These are phyloP conservation scores for Wickerhamomyces strasburgensis DNA, from an alignment of 805 yeast genomes.

Conservation along the genomic window DNA sequence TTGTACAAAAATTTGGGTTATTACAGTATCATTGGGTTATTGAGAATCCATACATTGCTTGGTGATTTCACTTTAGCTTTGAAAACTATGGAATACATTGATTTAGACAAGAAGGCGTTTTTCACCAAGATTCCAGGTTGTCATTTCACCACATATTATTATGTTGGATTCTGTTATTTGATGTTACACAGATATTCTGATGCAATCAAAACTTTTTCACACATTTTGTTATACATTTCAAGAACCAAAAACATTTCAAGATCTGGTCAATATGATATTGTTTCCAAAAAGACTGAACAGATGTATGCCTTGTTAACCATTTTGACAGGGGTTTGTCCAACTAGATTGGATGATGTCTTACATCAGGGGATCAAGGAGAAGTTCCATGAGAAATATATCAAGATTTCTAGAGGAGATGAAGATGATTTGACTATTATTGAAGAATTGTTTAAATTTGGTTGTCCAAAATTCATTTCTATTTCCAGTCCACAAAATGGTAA, in stretches of 20 bases:
- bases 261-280: constrained; percentile 40
- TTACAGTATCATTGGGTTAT: constrained; percentile 42
- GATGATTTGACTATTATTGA: constrained; percentile 37
- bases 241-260: constrained; percentile 39
- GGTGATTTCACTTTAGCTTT: constrained; percentile 47
- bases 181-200: constrained; percentile 47
- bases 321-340: constrained; percentile 41
- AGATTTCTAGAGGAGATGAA: constrained; percentile 39
- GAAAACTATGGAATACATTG: constrained; percentile 43
- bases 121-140: constrained; percentile 44
- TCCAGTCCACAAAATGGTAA: constrained; percentile 29
- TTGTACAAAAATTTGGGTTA: constrained; percentile 43
- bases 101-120: constrained; percentile 41
- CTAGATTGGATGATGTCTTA: constrained; percentile 41
- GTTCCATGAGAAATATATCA: constrained; percentile 40
- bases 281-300: constrained; percentile 44
- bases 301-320: constrained; percentile 46
- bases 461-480: constrained; percentile 44
- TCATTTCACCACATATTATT: constrained; percentile 47
- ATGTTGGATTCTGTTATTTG: constrained; percentile 46
- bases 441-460: constrained; percentile 41
- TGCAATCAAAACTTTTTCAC: constrained; percentile 44
- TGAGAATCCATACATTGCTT: constrained; percentile 43
- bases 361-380: constrained; percentile 41
- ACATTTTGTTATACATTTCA: constrained; percentile 40